These are phyloP conservation scores for Amanita muscaria DNA, from an alignment of 768 basidiomycete species.

Conservation along the genomic window DNA sequence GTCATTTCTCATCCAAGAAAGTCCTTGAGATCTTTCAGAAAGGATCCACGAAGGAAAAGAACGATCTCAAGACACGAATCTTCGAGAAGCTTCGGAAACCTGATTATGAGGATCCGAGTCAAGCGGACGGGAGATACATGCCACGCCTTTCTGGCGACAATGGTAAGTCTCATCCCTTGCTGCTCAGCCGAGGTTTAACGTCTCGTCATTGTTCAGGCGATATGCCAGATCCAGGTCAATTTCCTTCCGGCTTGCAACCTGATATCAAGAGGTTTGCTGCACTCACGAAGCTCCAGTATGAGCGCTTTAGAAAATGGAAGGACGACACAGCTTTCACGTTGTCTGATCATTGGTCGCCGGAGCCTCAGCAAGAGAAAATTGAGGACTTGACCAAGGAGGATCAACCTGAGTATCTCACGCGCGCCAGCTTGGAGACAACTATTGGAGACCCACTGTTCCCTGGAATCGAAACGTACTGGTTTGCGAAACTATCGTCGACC, in stretches of 20 bases:
- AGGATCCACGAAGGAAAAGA: too few species aligned
- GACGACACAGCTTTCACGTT: conserved; percentile 16
- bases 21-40: too few species aligned
- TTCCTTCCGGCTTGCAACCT: conserved; percentile 3
- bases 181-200: too few species aligned
- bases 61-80: too few species aligned
- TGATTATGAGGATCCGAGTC: neutral
- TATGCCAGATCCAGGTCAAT: neutral
- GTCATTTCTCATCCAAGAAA: too few species aligned
- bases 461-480: conserved; percentile 27
- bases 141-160: conserved; percentile 24
- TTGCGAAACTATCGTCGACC: too few species aligned
- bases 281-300: conserved; percentile 23
- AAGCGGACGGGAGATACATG: conserved; percentile 19
- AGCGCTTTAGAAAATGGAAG: conserved; percentile 21
- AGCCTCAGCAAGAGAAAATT: neutral
- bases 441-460: conserved; percentile 26
- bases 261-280: conserved; percentile 16
- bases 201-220: too few species aligned
- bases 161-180: too few species aligned
- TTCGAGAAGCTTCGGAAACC: conserved; percentile 9
- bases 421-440: conserved; percentile 21
- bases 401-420: conserved; percentile 18
- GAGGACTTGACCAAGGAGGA: conserved; percentile 1
- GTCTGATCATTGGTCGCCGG: conserved; percentile 1